These are phyloP conservation scores for Sarocladiaceae sp. DNA, from an alignment of 2,329 filamentous ascomycete species.

Conservation along the genomic window DNA sequence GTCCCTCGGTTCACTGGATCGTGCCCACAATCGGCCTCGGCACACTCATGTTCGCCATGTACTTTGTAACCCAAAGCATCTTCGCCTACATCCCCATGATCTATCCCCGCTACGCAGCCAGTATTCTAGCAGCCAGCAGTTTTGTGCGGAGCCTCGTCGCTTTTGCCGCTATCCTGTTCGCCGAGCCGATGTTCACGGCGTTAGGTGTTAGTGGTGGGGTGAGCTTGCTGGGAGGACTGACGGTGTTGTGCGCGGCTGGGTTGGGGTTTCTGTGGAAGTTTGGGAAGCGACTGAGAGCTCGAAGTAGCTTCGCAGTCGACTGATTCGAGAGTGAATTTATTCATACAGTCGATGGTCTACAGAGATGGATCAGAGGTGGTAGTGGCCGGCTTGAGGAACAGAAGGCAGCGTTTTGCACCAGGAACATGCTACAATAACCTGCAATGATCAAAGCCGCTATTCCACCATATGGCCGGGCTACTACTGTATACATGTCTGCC, in stretches of 20 bases:
- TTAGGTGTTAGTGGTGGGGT: background rate
- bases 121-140: constrained; percentile 51
- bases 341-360: too few relatives aligned
- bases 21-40: background rate
- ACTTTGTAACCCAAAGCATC: background rate
- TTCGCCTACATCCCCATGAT: background rate
- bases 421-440: too few relatives aligned
- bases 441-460: too few relatives aligned
- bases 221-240: background rate
- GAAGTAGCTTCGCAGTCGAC: background rate
- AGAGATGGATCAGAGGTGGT: too few relatives aligned
- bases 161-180: background rate
- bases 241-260: background rate
- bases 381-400: too few relatives aligned
- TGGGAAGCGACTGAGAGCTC: background rate
- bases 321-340: too few relatives aligned
- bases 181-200: background rate
- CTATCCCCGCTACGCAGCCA: constrained; percentile 21
- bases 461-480: too few relatives aligned
- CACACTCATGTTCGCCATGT: background rate
- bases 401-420: too few relatives aligned
- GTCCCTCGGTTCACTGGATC: background rate
- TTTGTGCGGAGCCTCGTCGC: constrained; percentile 34
- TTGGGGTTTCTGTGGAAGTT: background rate
- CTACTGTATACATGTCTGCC: too few relatives aligned